Base-by-base conservation (phyloP, 352 stramenopile species). In the Phytophthora agathidicida region DNA sequence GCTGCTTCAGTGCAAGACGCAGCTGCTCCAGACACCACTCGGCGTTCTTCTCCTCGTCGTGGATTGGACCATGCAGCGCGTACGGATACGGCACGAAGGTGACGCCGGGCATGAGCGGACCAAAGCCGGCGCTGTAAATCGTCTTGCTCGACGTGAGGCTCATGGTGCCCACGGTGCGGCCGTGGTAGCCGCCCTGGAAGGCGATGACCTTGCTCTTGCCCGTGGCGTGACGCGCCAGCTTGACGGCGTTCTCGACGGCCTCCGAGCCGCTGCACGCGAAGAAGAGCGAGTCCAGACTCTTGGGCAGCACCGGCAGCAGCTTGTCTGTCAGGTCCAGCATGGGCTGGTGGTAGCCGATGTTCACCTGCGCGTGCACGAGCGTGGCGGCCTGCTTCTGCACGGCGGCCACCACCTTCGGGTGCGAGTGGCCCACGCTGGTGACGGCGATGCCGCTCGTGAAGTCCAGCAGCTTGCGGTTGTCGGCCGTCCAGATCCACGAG, bases 371-470 rank as follows among this genome's bases (percentile, higher is more conserved):
- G 63, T 98, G 93, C 44, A 97, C 86, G 23, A 98, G 78, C 27
- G 77, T 90, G 1, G 79, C 88, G 1, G 82, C 83, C 68, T 98
- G 94, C 48, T 96, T 80, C 68, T 98, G 89, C 43, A 96, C 80
- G 14, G 94, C 94, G 22, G 89, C 66, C 19, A 97, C 80, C 20
- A 98, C 87, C 52, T 83, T 85, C 16, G 94, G 92, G 73, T 98
- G 94, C 59, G 85, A 97, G 69, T 98, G 93, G 38, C 94, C 94
- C 28, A 96, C 82, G 60, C 88, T 97, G 6, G 88, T 92, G 20
- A 98, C 93, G 51, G 89, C 93, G 63, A 98, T 98, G 47, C 93
- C 94, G 49, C 82, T 96, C 17, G 91, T 96, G 58, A 98, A 97
- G 73, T 98, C 94, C 39, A 97, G 73, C 37, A 94, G 65, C 72